phyloP scores from a whole-genome alignment of 2,329 filamentous ascomycete genomes.

The Aspergillus tubingensis region DNA sequence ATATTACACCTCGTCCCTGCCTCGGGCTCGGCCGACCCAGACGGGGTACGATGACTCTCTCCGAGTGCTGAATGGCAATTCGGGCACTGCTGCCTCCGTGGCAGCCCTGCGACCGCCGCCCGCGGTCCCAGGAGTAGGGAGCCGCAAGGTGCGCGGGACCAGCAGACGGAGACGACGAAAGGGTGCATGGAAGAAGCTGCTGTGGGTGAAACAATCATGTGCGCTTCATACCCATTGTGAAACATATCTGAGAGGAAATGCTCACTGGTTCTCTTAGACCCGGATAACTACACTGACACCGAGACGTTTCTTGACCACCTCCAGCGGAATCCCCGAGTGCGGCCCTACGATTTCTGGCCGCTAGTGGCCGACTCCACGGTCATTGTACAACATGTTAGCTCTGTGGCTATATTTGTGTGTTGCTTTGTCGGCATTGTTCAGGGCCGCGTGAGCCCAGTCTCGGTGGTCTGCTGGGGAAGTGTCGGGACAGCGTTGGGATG shows the following conservation, averaged over 20 bases:
- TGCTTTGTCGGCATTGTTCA: constrained; percentile 91
- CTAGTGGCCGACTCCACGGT: constrained; percentile 92
- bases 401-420: constrained; percentile 89
- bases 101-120: constrained; percentile 46
- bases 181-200: constrained; percentile 86
- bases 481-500: constrained; percentile 82
- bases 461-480: constrained; percentile 82
- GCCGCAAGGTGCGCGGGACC: constrained; percentile 52
- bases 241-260: neutral
- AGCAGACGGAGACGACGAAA: constrained; percentile 69
- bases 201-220: constrained; percentile 98
- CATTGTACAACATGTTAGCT: constrained; percentile 95
- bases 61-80: constrained; percentile 41
- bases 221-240: constrained; percentile 35
- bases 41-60: constrained; percentile 41
- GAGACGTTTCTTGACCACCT: constrained; percentile 95
- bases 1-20: constrained; percentile 65
- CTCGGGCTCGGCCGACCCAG: constrained; percentile 50
- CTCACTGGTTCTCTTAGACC: constrained; percentile 57
- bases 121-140: constrained; percentile 40
- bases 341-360: constrained; percentile 98
- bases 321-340: constrained; percentile 87
- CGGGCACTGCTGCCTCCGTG: constrained; percentile 43
- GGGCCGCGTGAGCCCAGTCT: constrained; percentile 83
- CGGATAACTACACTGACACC: constrained; percentile 98